Conservation (phyloP, 2,329 filamentous ascomycete species). For the Geosmithia flava region DNA sequence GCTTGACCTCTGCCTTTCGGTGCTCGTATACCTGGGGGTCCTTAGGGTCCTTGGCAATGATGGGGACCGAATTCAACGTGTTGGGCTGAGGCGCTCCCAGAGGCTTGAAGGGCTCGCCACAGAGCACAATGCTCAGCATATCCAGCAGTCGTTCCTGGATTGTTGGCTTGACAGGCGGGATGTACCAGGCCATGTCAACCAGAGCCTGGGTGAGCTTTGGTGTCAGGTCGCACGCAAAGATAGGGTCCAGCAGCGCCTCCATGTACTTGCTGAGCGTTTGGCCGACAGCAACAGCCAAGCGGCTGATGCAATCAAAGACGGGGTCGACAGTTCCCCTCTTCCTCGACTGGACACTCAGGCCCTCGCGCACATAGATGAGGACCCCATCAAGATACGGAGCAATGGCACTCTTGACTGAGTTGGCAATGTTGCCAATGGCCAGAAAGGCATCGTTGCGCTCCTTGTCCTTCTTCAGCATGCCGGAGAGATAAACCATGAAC, state of each 20-base stretch:
- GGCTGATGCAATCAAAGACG: conserved; percentile 96
- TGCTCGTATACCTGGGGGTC: conserved; percentile 72
- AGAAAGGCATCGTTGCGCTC: conserved; percentile 90
- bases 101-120: conserved; percentile 82
- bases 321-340: conserved; percentile 56
- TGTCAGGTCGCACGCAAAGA: conserved; percentile 91
- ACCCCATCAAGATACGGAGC: conserved; percentile 92
- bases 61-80: conserved; percentile 66
- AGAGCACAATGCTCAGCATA: conserved; percentile 88
- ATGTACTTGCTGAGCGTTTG: conserved; percentile 98
- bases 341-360: conserved; percentile 66
- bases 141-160: conserved; percentile 92
- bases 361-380: conserved; percentile 84
- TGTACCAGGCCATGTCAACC: conserved; percentile 98
- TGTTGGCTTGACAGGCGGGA: conserved; percentile 81
- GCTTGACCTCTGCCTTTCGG: conserved; percentile 74
- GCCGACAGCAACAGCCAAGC: conserved; percentile 86
- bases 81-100: conserved; percentile 80
- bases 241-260: conserved; percentile 86
- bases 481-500: conserved; percentile 93
- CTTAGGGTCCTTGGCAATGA: conserved; percentile 78
- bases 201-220: conserved; percentile 89
- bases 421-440: conserved; percentile 91
- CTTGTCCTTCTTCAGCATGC: conserved; percentile 88
- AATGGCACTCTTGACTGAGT: conserved; percentile 90